phyloP scores from a whole-genome alignment of 2,329 filamentous ascomycete genomes.

The Ramularia endophylla region DNA sequence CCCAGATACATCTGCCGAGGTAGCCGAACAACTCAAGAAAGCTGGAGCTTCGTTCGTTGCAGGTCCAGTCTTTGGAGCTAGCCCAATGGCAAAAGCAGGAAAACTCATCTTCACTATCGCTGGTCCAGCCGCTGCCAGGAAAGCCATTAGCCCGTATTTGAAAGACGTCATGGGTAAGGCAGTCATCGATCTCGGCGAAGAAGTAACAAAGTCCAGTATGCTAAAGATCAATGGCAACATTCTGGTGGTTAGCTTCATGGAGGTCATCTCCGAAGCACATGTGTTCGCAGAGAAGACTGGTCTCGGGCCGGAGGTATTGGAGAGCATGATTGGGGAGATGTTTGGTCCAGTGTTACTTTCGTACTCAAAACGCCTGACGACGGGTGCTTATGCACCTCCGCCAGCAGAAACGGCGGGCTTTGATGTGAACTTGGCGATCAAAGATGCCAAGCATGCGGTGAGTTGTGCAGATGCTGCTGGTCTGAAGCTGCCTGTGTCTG shows the following conservation, averaged over 20 bases:
- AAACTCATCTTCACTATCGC: slow-evolving; percentile 43
- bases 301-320: slow-evolving; percentile 37
- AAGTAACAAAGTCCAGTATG: slow-evolving; percentile 37
- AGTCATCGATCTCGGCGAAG: slow-evolving; percentile 40
- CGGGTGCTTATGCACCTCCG: slow-evolving; percentile 38
- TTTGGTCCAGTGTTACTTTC: slow-evolving; percentile 9
- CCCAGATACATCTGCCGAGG: slow-evolving; percentile 30
- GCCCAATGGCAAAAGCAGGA: slow-evolving; percentile 39
- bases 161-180: slow-evolving; percentile 39
- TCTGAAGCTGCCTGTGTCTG: slow-evolving; percentile 9
- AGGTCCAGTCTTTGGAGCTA: slow-evolving; percentile 42
- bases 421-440: slow-evolving; percentile 12
- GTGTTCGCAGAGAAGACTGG: slow-evolving; percentile 43
- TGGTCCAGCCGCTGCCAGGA: slow-evolving; percentile 24
- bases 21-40: slow-evolving; percentile 30
- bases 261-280: slow-evolving; percentile 41
- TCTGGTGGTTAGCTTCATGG: slow-evolving; percentile 39
- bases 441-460: slow-evolving; percentile 13
- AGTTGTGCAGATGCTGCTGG: slow-evolving; percentile 5
- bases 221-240: slow-evolving; percentile 45
- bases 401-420: slow-evolving; percentile 19
- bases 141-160: slow-evolving; percentile 35
- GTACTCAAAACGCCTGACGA: slow-evolving; percentile 32
- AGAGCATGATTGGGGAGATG: slow-evolving; percentile 39
- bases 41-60: slow-evolving; percentile 29